These are phyloP conservation scores for Xylaria grammica DNA, from an alignment of 495 filamentous ascomycete species.

Conservation along the genomic window DNA sequence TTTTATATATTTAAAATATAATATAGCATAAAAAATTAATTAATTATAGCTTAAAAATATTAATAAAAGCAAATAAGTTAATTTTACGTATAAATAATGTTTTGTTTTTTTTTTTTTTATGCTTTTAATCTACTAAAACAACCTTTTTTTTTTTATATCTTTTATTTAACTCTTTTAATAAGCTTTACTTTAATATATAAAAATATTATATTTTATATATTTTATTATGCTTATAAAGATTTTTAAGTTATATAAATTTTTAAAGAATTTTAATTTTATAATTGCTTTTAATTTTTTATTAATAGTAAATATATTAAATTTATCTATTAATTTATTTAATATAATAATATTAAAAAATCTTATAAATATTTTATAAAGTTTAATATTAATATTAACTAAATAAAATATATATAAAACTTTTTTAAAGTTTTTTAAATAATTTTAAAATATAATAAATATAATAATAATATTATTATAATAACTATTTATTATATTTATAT, in stretches of 20 bases:
- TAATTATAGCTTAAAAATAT: no score
- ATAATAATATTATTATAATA: slow-evolving; percentile 14
- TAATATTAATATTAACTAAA: slow-evolving; percentile 9
- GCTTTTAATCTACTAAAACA: no score
- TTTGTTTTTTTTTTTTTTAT: no score
- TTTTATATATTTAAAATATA: no score
- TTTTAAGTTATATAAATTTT: neutral
- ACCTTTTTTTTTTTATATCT: no score
- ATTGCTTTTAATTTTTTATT: neutral
- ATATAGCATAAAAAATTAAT: no score
- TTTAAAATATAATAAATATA: neutral
- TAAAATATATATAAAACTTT: neutral
- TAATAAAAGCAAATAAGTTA: no score
- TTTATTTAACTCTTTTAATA: no score
- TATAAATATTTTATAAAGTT: slow-evolving; percentile 8
- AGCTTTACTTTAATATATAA: no score
- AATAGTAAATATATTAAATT: neutral
- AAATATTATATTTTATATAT: slow-evolving; percentile 8
- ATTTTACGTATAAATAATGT: no score
- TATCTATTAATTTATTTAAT: neutral
- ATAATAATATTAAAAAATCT: slow-evolving; percentile 7
- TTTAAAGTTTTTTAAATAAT: slow-evolving; percentile 11
- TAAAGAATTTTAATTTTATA: neutral
- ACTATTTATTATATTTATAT: neutral
- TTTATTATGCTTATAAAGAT: slow-evolving; percentile 4